Evolutionary conservation across 1,284 basidiomycete species (phyloP).

Genomic region (Spongiforma sp.): DNA sequence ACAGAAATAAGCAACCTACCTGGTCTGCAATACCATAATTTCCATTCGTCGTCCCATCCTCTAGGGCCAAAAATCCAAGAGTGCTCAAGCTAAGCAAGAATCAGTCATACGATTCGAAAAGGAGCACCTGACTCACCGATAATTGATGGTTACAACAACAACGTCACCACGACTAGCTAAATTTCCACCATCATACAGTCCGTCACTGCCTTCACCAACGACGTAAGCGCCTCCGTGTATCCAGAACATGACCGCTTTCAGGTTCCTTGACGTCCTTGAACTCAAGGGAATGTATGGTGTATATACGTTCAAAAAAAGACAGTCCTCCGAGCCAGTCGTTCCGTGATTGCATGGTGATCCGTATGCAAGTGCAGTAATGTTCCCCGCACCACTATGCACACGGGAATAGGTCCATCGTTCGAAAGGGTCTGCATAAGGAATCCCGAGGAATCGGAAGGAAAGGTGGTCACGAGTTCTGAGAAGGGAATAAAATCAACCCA

Average conservation of each 20-base stretch:
- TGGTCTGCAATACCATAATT: constrained; percentile 23
- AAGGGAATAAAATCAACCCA: not conserved
- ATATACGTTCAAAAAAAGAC: constrained; percentile 45
- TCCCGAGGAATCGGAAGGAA: constrained; percentile 35
- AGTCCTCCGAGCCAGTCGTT: constrained; percentile 35
- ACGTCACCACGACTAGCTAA: constrained; percentile 48
- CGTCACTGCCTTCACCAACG: constrained; percentile 44
- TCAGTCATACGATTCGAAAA: not conserved
- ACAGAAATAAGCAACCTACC: not conserved
- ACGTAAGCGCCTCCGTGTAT: constrained; percentile 48
- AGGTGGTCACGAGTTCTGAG: constrained; percentile 31
- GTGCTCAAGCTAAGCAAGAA: constrained; percentile 13
- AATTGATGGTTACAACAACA: constrained; percentile 52
- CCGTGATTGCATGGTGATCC: constrained; percentile 38
- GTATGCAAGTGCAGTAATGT: constrained; percentile 35
- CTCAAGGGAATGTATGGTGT: constrained; percentile 38
- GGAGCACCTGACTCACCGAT: constrained; percentile 30
- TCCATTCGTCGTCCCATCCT: constrained; percentile 14
- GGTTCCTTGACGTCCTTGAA: constrained; percentile 9
- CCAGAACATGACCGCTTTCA: constrained; percentile 47
- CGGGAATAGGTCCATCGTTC: constrained; percentile 34
- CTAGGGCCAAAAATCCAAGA: constrained; percentile 16
- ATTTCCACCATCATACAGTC: constrained; percentile 47
- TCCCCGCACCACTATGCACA: constrained; percentile 19
- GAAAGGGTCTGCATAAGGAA: constrained; percentile 34